Conservation (phyloP, 306 rosid genomes). For the Cucurbita moschata region DNA sequence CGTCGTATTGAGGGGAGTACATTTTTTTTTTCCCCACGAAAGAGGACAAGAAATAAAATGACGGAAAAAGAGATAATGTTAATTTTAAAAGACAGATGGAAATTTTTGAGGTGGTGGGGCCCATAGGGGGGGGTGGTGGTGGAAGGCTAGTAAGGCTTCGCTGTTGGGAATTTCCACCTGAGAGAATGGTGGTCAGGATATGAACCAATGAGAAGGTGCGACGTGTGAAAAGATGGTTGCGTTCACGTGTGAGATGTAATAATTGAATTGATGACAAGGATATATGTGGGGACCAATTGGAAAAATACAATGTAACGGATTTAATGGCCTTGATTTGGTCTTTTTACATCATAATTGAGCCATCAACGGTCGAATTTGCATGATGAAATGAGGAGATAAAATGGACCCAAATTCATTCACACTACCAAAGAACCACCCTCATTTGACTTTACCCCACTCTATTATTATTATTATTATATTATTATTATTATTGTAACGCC, state of each 20-base stretch:
- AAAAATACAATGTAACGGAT: not conserved
- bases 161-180: constrained; percentile 2
- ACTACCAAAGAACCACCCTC: not conserved
- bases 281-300: not conserved
- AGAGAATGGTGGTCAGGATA: not conserved
- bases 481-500: too few relatives aligned
- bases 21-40: not conserved
- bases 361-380: not conserved
- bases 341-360: not conserved
- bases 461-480: too few relatives aligned
- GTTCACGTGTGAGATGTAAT: constrained; percentile 6
- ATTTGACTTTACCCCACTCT: not conserved
- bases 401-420: not conserved
- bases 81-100: constrained; percentile 3
- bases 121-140: not conserved
- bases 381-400: not conserved
- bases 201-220: not conserved
- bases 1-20: not conserved
- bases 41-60: not conserved
- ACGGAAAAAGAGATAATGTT: not conserved
- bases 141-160: not conserved
- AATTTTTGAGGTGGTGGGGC: not conserved
- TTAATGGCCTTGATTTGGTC: not conserved
- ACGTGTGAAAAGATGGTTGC: not conserved
- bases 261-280: constrained; percentile 7